Base-by-base conservation (phyloP, 371 early-diverging fungal genomes). In the Apophysomyces ossiformis region DNA sequence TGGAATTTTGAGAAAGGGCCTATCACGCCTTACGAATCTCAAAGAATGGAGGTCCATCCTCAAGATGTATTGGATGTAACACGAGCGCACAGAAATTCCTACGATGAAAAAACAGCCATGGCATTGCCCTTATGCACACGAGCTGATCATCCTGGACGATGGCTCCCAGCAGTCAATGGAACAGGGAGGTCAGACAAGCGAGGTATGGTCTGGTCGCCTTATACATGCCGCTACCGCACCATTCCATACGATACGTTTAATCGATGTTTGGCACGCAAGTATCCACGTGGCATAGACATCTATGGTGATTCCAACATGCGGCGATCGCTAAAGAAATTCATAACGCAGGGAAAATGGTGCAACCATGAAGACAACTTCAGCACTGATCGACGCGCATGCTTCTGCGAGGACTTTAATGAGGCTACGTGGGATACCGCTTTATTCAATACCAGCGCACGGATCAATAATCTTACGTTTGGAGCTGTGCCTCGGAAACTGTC, bases 251-350 rank as follows among this genome's bases (percentile, higher is more conserved):
- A 67, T 21, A 71, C 75, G 3, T 82, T 83, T 62, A 73, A 71
- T 12, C 60, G 65, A 5, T 86, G 86, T 60, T 63, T 78, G 7
- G 57, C 70, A 5, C 57, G 64, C 5, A 67, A 73, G 41, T 80
- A 81, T 44, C 67, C 79, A 7, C 43, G 56, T 5, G 74, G 75
- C 8, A 62, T 84, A 12, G 77, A 83, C 60, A 67, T 79, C 32
- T 86, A 70, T 60, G 86, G 86, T 16, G 86, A 86, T 61, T 86
- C 86, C 1, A 84, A 86, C 57, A 75, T 65, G n/a, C 79, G 86
- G 12, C 73, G 86, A 11, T 67, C 83, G 5, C 56, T 84, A 35
- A 86, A 86, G 61, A 84, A 80, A 62, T 67, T 86, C 21, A 36
- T 79, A 11, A 84, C 82, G 1, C 70, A 74, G 56, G 86, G 85